These are phyloP conservation scores for Penicillium sp. DNA, from an alignment of 2,329 filamentous ascomycete genomes.

Conservation along the genomic window DNA sequence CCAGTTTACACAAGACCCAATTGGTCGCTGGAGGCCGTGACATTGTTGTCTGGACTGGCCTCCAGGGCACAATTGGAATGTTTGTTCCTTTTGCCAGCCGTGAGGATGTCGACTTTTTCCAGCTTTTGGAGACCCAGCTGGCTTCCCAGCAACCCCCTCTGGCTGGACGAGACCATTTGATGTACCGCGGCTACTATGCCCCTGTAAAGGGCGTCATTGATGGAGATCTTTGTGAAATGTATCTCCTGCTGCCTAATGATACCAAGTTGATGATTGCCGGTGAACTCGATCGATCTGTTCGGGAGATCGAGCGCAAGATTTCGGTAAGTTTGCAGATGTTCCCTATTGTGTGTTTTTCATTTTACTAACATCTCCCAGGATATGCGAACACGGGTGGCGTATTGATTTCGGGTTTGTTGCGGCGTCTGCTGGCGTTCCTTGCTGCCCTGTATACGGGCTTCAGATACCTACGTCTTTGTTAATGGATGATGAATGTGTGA, in stretches of 20 bases:
- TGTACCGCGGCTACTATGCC: conserved; percentile 93
- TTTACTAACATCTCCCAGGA: conserved; percentile 42
- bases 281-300: conserved; percentile 83
- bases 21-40: conserved; percentile 90
- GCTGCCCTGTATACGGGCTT: conserved; percentile 22
- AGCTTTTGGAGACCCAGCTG: conserved; percentile 85
- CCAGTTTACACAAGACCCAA: conserved; percentile 82
- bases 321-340: conserved; percentile 52
- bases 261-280: conserved; percentile 94
- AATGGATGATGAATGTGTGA: conserved; percentile 21
- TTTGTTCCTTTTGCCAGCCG: conserved; percentile 88
- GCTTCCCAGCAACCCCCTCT: conserved; percentile 82
- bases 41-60: conserved; percentile 86
- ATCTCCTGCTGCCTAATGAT: conserved; percentile 76
- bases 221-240: conserved; percentile 93
- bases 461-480: conserved; percentile 26
- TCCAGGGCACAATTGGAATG: conserved; percentile 92
- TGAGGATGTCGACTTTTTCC: conserved; percentile 97
- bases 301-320: conserved; percentile 95
- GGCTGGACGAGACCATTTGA: conserved; percentile 89
- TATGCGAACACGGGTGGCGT: conserved; percentile 59
- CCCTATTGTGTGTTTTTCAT: neutral
- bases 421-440: conserved; percentile 30
- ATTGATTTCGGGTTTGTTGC: conserved; percentile 38
- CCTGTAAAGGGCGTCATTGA: conserved; percentile 97